These are phyloP conservation scores for Neohortaea acidophila DNA, from an alignment of 495 filamentous ascomycete species.

Conservation along the genomic window DNA sequence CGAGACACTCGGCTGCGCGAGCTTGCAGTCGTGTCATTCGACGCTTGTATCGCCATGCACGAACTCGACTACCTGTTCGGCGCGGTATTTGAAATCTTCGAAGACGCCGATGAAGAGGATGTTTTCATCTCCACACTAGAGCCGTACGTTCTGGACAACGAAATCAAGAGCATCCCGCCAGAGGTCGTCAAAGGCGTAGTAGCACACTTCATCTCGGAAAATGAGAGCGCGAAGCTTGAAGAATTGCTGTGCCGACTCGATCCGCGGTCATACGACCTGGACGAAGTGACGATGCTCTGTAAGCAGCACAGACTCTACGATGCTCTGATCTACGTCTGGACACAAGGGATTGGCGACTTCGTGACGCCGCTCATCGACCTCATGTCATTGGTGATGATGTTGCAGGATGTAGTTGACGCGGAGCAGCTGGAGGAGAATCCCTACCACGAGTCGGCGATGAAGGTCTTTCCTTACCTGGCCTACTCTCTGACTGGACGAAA, in stretches of 20 bases:
- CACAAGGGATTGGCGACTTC: conserved; percentile 72
- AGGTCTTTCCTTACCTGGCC: conserved; percentile 89
- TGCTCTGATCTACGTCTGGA: conserved; percentile 95
- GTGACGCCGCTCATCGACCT: conserved; percentile 81
- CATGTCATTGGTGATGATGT: conserved; percentile 49
- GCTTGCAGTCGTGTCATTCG: conserved; percentile 68
- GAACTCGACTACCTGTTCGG: conserved; percentile 78
- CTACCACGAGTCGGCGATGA: conserved; percentile 49
- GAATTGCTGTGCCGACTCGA: conserved; percentile 90
- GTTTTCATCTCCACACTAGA: conserved; percentile 81
- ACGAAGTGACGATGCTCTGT: conserved; percentile 81
- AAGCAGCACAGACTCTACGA: conserved; percentile 84
- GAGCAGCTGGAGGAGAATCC: conserved; percentile 24
- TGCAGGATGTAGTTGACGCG: conserved; percentile 37
- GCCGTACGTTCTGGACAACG: conserved; percentile 64
- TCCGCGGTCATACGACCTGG: conserved; percentile 79
- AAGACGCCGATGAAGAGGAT: conserved; percentile 53
- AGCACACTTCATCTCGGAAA: conserved; percentile 56
- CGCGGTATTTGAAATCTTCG: conserved; percentile 76
- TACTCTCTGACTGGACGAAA: conserved; percentile 81
- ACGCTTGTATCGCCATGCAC: conserved; percentile 59
- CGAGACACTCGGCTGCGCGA: conserved; percentile 38
- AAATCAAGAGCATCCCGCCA: conserved; percentile 62
- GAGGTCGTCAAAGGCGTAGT: conserved; percentile 75
- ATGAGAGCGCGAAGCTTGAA: conserved; percentile 62